Percentiles rank a stretch among this genome's conserved stretches.
Conservation (phyloP, 2,329 filamentous ascomycete species). For the Arthrobotrys sphaeroides region DNA sequence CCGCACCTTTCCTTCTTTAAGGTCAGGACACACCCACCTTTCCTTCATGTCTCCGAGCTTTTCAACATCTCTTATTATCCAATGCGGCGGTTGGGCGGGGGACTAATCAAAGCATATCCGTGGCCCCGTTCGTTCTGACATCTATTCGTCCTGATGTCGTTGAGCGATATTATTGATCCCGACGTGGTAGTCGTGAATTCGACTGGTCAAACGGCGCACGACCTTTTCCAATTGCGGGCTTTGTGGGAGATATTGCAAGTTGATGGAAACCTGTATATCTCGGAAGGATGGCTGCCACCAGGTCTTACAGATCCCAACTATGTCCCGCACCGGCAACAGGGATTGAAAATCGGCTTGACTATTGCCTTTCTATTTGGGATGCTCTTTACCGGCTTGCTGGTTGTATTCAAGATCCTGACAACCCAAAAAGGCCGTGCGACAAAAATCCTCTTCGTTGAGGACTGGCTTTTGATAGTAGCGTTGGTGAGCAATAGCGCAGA, state of each 20-base stretch:
- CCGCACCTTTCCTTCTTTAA: conserved; percentile 29
- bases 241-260: conserved; percentile 47
- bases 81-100: conserved; percentile 48
- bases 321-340: conserved; percentile 26
- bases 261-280: conserved; percentile 36
- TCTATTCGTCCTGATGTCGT: conserved; percentile 29
- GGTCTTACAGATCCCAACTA: conserved; percentile 26
- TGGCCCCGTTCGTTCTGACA: background rate
- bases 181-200: conserved; percentile 27
- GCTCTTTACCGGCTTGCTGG: conserved; percentile 23
- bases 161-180: conserved; percentile 26
- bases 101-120: conserved; percentile 23
- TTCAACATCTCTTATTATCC: background rate
- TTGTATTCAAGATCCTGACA: conserved; percentile 40
- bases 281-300: conserved; percentile 36
- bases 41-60: conserved; percentile 24
- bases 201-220: conserved; percentile 41
- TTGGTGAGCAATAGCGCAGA: conserved; percentile 41
- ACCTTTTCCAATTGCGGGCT: conserved; percentile 28
- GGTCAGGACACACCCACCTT: background rate
- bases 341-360: conserved; percentile 38
- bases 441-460: conserved; percentile 32
- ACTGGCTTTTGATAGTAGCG: conserved; percentile 43
- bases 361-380: conserved; percentile 41
- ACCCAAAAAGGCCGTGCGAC: conserved; percentile 39